Evolutionary conservation across 345 rosid genomes (phyloP).

Genomic region (Psidium friedrichsthalianum): DNA sequence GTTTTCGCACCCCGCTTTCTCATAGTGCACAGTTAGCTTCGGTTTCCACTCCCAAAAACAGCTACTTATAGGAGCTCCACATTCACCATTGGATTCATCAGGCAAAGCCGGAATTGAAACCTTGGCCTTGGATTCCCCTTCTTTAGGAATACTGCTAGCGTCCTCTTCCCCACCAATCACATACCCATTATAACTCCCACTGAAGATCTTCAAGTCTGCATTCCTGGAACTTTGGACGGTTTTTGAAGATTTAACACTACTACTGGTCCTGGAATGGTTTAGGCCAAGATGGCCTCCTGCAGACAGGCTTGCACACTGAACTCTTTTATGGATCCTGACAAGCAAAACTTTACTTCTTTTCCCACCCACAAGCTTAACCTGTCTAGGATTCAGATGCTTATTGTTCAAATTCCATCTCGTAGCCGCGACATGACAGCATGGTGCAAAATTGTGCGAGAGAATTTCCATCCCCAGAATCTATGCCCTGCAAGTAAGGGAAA

Average conservation of each 20-base stretch:
- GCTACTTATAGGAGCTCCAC: constrained; percentile 39
- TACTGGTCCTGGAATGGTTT: neutral
- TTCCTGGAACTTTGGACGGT: constrained; percentile 5
- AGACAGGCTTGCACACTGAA: constrained; percentile 13
- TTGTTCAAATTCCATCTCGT: constrained; percentile 16
- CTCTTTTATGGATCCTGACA: constrained; percentile 7
- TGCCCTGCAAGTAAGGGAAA: constrained; percentile 19
- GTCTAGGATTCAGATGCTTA: constrained; percentile 11
- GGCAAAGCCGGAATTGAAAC: constrained; percentile 72
- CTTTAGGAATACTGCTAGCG: neutral
- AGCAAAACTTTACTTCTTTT: constrained; percentile 7
- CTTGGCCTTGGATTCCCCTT: constrained; percentile 23
- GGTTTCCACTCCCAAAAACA: constrained; percentile 85
- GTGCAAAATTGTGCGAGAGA: constrained; percentile 30
- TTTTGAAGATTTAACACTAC: constrained; percentile 6
- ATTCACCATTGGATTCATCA: constrained; percentile 41
- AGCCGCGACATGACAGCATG: constrained; percentile 16
- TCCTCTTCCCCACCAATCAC: constrained; percentile 39
- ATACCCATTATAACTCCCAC: constrained; percentile 33
- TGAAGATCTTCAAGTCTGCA: constrained; percentile 19
- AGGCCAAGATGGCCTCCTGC: neutral
- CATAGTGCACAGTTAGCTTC: constrained; percentile 58
- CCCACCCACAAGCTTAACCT: constrained; percentile 8
- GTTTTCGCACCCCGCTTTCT: constrained; percentile 62
- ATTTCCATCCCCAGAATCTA: constrained; percentile 43